Percentiles rank a stretch among this genome's conserved stretches.
These are phyloP conservation scores for Globisporangium rhizosaccharum DNA, from an alignment of 352 stramenopile species.

Conservation along the genomic window DNA sequence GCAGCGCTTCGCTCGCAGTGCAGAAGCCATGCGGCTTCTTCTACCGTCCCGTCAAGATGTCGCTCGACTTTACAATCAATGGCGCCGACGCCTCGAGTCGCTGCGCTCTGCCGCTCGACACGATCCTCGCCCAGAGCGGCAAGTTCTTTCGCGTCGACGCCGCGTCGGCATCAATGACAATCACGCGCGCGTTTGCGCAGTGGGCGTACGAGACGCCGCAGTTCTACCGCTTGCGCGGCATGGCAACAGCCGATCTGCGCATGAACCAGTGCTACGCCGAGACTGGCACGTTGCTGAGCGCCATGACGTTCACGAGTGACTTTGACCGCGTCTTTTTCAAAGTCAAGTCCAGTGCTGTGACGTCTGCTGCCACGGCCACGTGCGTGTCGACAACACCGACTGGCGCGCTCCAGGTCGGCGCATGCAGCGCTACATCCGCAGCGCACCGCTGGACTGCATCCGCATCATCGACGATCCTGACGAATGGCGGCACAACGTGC, in stretches of 20 bases:
- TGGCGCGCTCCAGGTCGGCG: conserved; percentile 14
- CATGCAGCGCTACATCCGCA: conserved; percentile 7
- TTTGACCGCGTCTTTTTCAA: conserved; percentile 25
- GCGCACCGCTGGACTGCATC: conserved; percentile 15
- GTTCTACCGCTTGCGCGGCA: conserved; percentile 26
- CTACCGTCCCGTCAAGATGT: conserved; percentile 31
- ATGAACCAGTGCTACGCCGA: conserved; percentile 30
- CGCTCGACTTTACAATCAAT: conserved; percentile 25
- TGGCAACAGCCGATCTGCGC: conserved; percentile 21
- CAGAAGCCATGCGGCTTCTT: conserved; percentile 27
- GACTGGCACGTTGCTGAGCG: conserved; percentile 15
- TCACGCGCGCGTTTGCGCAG: conserved; percentile 25
- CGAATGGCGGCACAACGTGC: conserved; percentile 9
- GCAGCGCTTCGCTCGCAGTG: conserved; percentile 13
- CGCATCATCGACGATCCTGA: neutral
- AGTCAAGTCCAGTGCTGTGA: conserved; percentile 16
- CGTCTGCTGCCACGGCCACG: conserved; percentile 4
- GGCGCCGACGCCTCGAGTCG: conserved; percentile 12
- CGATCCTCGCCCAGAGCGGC: conserved; percentile 12
- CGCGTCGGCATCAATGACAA: conserved; percentile 7
- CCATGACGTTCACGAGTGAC: conserved; percentile 20
- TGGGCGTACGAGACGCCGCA: conserved; percentile 22
- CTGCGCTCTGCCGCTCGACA: conserved; percentile 16
- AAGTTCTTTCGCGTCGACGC: conserved; percentile 19
- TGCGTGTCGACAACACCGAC: conserved; percentile 13